A percentile compares a stretch with the other conserved stretches of the same genome.
phyloP scores from a whole-genome alignment of 129 eudicot species.

The Flaveria robusta region DNA sequence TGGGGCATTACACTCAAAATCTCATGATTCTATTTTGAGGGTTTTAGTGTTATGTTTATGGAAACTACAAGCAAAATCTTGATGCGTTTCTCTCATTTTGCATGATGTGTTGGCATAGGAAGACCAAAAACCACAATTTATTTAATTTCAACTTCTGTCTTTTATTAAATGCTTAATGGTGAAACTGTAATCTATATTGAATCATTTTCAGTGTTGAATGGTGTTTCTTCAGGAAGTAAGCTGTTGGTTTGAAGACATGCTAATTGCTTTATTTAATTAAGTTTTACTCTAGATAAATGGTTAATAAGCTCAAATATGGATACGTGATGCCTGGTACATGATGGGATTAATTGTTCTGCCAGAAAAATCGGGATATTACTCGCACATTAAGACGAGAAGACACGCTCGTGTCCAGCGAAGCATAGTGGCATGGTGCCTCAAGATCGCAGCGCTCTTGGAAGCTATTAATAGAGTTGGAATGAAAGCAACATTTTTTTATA shows the following conservation, averaged over 20 bases:
- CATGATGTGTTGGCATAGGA: neutral
- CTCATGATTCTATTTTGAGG: neutral
- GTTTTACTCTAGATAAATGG: too few relatives aligned
- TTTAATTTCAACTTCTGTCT: neutral
- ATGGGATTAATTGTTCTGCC: too few relatives aligned
- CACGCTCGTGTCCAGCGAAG: too few relatives aligned
- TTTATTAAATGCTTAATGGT: neutral
- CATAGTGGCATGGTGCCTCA: too few relatives aligned
- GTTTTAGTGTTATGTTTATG: neutral
- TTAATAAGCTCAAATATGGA: too few relatives aligned
- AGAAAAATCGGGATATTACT: too few relatives aligned
- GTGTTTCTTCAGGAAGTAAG: neutral
- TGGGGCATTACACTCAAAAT: neutral
- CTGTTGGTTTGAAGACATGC: conserved; percentile 1
- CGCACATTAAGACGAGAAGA: too few relatives aligned
- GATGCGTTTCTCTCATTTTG: neutral
- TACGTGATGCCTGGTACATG: too few relatives aligned
- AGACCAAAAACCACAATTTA: neutral
- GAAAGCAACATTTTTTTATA: too few relatives aligned
- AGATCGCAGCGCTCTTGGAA: too few relatives aligned
- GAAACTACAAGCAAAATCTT: neutral
- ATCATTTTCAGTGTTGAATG: conserved; percentile 1
- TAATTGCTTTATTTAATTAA: neutral
- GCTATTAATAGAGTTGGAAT: too few relatives aligned
- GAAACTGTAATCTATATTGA: neutral